These are phyloP conservation scores for Acacia confusa DNA, from an alignment of 306 rosid species.

Conservation along the genomic window DNA sequence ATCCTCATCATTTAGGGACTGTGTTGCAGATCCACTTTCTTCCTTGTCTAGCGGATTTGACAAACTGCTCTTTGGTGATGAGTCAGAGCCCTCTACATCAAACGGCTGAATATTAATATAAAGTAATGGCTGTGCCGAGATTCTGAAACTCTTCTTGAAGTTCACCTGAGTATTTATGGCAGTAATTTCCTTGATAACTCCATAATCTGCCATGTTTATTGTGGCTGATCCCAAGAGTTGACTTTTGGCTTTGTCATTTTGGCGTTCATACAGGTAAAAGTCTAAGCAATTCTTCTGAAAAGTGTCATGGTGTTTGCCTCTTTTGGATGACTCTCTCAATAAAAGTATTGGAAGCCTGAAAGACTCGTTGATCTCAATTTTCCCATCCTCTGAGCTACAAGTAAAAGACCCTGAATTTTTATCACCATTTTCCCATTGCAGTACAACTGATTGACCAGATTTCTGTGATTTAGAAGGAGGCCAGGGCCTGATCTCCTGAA, in stretches of 20 bases:
- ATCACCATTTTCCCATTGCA: slow-evolving; percentile 81
- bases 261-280: slow-evolving; percentile 58
- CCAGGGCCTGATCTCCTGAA: slow-evolving; percentile 83
- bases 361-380: slow-evolving; percentile 51
- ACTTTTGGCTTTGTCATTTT: slow-evolving; percentile 44
- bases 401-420: slow-evolving; percentile 47
- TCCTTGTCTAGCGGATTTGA: slow-evolving; percentile 57
- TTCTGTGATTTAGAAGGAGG: slow-evolving; percentile 57
- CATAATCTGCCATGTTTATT: slow-evolving; percentile 74
- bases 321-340: slow-evolving; percentile 55
- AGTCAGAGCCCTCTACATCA: slow-evolving; percentile 51
- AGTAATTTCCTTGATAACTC: slow-evolving; percentile 46
- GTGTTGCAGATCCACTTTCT: slow-evolving; percentile 54
- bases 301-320: slow-evolving; percentile 38
- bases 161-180: slow-evolving; percentile 44
- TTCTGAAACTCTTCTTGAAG: slow-evolving; percentile 64
- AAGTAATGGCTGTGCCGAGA: slow-evolving; percentile 55
- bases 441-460: slow-evolving; percentile 53
- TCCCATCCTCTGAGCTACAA: slow-evolving; percentile 42
- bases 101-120: slow-evolving; percentile 63
- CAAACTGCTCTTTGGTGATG: slow-evolving; percentile 54
- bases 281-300: slow-evolving; percentile 72
- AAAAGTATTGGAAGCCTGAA: slow-evolving; percentile 57
- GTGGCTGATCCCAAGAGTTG: slow-evolving; percentile 65
- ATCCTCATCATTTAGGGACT: slow-evolving; percentile 50